Evolutionary conservation across 2,329 filamentous ascomycete species (phyloP), one percentile per base, ranked within the genome.

Genomic region (Sordariomycetes sp.): DNA sequence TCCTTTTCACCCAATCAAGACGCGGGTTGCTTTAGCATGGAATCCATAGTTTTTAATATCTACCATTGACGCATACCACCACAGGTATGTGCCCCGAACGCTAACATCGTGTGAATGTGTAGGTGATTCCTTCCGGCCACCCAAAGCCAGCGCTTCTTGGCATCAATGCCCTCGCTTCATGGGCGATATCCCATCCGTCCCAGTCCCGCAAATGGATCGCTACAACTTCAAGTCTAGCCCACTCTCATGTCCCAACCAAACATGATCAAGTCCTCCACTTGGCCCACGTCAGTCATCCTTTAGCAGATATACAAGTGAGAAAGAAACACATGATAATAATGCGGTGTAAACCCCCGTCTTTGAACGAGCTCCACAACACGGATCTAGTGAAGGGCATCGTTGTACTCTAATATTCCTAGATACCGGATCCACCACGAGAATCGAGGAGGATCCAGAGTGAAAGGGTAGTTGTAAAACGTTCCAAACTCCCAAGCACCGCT

Each of bases 101-200:
- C 45, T 50, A 50, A 50, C 45, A 7, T 45, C 39, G 13, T 17
- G 6, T 45, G 28, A 32, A 8, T n/a, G n/a, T 15, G 10, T 15
- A n/a, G 13, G 17, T n/a, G 17, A n/a, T 17, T 45, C 13, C 15
- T n/a, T 67, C 53, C 81, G 76, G 7, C 72, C 78, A 24, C 75
- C 65, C n/a, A 69, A 64, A 24, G 45, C 45, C 45, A 83, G 68
- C 3, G 72, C 75, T 60, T 79, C 65, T 20, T 84, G 67, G 61
- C 76, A 78, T 24, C 82, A 65, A 59, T 68, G 79, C 1, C 73
- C 64, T 32, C 79, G 74, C 15, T 75, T 70, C 24, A 67, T 64
- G 28, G 68, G 71, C 1, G 65, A 66, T 4, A 72, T 72, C 3
- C 77, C 74, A 13, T 20, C 12, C 45, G 45, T 12, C 22, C 45